These are phyloP conservation scores for Citrullus colocynthis DNA, from an alignment of 306 rosid species.

Conservation along the genomic window DNA sequence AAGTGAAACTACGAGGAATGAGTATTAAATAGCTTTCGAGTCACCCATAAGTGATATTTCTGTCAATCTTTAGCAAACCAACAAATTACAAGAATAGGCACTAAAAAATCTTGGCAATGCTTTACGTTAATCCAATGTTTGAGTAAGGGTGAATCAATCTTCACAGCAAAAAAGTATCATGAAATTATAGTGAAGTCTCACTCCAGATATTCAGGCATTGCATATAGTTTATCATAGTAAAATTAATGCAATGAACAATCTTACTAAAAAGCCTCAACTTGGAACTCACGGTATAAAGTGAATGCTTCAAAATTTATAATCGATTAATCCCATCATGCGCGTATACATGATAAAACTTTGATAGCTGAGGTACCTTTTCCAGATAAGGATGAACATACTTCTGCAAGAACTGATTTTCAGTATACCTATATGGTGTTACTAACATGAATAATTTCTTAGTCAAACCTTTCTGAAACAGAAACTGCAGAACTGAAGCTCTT, in stretches of 20 bases:
- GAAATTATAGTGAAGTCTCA: background rate
- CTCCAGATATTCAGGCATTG: background rate
- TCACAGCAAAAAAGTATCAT: background rate
- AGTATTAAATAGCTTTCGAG: background rate
- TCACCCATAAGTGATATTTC: background rate
- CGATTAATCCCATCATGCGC: conserved; percentile 3
- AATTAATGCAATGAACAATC: background rate
- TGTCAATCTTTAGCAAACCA: background rate
- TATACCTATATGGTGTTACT: background rate
- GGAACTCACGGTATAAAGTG: background rate
- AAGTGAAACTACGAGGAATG: background rate
- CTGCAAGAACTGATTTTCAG: conserved; percentile 6
- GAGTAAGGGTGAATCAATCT: background rate
- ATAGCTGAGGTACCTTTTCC: conserved; percentile 15
- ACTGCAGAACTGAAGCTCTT: conserved; percentile 24
- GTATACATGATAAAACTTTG: conserved; percentile 10
- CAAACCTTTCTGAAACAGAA: conserved; percentile 21
- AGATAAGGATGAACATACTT: conserved; percentile 16
- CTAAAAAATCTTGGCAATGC: background rate
- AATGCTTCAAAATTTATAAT: background rate
- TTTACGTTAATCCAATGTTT: background rate
- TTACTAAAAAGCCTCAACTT: background rate
- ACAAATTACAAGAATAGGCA: background rate
- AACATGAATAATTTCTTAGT: background rate
- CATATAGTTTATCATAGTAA: background rate